Base-by-base conservation (phyloP, 2,329 filamentous ascomycete genomes). In the Acephala macrosclerotiorum region DNA sequence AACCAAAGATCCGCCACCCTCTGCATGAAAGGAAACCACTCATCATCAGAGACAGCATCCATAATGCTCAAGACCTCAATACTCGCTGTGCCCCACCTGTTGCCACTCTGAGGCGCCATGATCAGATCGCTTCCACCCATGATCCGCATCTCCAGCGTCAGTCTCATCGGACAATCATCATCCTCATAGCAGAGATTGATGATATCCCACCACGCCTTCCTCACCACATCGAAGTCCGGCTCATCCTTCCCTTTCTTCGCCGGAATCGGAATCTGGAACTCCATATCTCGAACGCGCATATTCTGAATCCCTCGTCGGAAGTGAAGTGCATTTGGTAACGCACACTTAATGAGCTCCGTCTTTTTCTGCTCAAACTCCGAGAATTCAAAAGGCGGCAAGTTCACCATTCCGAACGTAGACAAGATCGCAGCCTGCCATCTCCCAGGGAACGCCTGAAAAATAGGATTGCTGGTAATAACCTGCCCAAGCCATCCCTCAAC, bases 171-270 rank as follows among this genome's bases (percentile, higher is more conserved):
- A 2, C 74, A 76, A 7, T 75, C 74, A 9, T 70, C 70, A 55
- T 79, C 72, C 47, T 74, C 70, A 67, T 84, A 83, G n/a, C 78
- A 79, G 1, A 79, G 75, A 6, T 79, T 75, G 67, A 84, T 83
- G 16, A 80, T 80, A 62, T 83, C 82, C 82, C 82, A 84, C 82
- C 82, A 84, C 0, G 82, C 82, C 4, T 77, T 76, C 60, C 80
- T 80, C 1, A 83, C 79, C 22, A 80, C 72, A 12, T 72, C 75
- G 69, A 78, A 82, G 73, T 84, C 82, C 1, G 79, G 75, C 63
- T 78, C 77, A 0, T 63, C 49, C 12, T 55, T 60, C 22, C 70
- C 70, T 7, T 22, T 49, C 20, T 49, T 70, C 0, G 77, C 72
- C 5, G 78, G 79, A 5, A 83, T 75, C 0, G 81, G 81, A 33